These are phyloP conservation scores for Mycena crocata DNA, from an alignment of 768 basidiomycete genomes.

Conservation along the genomic window DNA sequence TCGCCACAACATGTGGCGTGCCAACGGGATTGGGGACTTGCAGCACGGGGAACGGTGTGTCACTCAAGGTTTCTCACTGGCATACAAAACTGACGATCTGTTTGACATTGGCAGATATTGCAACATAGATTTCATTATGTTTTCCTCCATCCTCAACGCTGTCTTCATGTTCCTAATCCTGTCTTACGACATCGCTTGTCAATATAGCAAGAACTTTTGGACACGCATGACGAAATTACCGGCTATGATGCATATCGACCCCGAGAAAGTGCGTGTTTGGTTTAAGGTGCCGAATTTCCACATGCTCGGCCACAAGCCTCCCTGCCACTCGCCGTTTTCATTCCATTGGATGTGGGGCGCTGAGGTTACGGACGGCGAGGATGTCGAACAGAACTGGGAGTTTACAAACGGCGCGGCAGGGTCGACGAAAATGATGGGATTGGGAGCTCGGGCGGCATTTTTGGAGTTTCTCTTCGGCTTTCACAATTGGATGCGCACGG, in stretches of 20 bases:
- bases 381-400: no score
- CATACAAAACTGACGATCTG: no score
- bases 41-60: slow-evolving; percentile 35
- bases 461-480: background rate
- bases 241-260: background rate
- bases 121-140: background rate
- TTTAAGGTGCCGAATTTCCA: slow-evolving; percentile 2
- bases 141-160: background rate
- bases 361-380: no score
- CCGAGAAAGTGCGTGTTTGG: background rate
- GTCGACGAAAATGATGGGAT: no score
- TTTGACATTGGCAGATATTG: no score
- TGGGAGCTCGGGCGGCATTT: no score
- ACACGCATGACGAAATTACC: background rate
- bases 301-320: background rate
- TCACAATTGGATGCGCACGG: background rate
- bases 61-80: no score
- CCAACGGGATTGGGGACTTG: slow-evolving; percentile 32
- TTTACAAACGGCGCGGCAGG: no score
- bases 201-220: no score
- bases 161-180: background rate
- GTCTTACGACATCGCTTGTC: background rate
- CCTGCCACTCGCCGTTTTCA: no score
- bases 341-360: no score
- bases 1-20: slow-evolving; percentile 15